These are phyloP conservation scores for Maudiozyma serrabonitensis DNA, from an alignment of 805 yeast genomes.

Conservation along the genomic window DNA sequence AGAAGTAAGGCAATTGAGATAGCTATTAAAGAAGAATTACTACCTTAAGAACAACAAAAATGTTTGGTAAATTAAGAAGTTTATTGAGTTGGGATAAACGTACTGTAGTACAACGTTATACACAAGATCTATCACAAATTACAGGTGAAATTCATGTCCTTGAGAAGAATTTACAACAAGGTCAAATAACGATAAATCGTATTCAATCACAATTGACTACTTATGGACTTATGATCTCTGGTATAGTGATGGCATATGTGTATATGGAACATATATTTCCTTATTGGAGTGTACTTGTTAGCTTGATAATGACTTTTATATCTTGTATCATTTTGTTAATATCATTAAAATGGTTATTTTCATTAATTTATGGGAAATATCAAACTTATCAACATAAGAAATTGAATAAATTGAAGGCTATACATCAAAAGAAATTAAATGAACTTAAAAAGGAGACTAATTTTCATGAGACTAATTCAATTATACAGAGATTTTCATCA, in stretches of 20 bases:
- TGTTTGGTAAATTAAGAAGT: constrained; percentile 11
- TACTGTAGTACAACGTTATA: constrained; percentile 19
- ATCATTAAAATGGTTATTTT: constrained; percentile 5
- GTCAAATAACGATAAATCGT: constrained; percentile 9
- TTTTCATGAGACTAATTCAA: constrained; percentile 64
- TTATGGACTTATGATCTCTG: constrained; percentile 12
- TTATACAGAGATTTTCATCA: constrained; percentile 50
- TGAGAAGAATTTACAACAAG: constrained; percentile 15
- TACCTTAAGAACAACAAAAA: background rate
- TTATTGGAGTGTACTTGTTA: background rate
- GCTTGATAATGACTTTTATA: constrained; percentile 4
- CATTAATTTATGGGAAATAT: constrained; percentile 5
- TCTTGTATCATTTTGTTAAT: constrained; percentile 3
- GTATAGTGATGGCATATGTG: background rate
- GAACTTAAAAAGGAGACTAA: constrained; percentile 65
- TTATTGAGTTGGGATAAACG: constrained; percentile 4
- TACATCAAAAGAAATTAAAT: constrained; percentile 48
- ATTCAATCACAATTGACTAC: constrained; percentile 14
- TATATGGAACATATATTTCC: background rate
- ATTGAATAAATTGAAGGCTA: constrained; percentile 31
- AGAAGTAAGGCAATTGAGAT: too few species aligned
- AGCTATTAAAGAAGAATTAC: too few species aligned
- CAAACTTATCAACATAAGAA: constrained; percentile 10
- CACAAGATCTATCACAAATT: constrained; percentile 21
- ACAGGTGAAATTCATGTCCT: constrained; percentile 21